Conservation (phyloP, 345 rosid species). For the Hibiscus tridactylites region DNA sequence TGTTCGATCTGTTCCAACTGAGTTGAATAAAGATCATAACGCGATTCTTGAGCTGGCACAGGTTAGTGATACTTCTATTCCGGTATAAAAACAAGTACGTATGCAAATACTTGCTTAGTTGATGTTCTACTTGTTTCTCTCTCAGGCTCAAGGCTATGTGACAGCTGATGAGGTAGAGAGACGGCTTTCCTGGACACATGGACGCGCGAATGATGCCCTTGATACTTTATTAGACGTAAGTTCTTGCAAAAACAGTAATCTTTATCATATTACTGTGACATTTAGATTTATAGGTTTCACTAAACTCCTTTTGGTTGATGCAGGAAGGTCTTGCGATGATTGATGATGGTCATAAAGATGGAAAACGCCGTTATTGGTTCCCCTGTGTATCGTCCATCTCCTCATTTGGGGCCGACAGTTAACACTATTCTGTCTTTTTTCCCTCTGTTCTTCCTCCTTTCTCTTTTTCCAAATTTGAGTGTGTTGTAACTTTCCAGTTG, state of each 20-base stretch:
- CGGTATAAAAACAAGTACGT: neutral
- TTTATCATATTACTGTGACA: neutral
- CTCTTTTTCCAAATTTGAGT: neutral
- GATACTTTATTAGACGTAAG: conserved; percentile 68
- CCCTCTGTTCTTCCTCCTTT: no score
- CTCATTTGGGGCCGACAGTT: conserved; percentile 16
- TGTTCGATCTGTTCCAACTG: conserved; percentile 86
- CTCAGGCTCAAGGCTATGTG: conserved; percentile 79
- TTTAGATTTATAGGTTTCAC: conserved; percentile 16
- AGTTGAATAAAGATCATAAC: conserved; percentile 90
- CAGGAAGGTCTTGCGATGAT: conserved; percentile 91
- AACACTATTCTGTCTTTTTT: no score
- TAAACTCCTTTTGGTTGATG: conserved; percentile 16
- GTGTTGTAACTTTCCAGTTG: neutral
- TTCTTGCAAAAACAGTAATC: conserved; percentile 1
- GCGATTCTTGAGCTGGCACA: conserved; percentile 85
- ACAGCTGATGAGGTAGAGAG: conserved; percentile 72
- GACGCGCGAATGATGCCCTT: conserved; percentile 73
- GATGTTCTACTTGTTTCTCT: conserved; percentile 5
- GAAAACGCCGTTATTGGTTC: conserved; percentile 71
- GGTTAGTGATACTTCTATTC: conserved; percentile 25
- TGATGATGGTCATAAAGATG: conserved; percentile 66
- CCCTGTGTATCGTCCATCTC: conserved; percentile 73
- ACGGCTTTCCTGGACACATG: conserved; percentile 74
- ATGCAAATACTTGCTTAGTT: neutral